Evolutionary conservation across 768 basidiomycete genomes (phyloP).

Genomic region (Mycena alexandri): DNA sequence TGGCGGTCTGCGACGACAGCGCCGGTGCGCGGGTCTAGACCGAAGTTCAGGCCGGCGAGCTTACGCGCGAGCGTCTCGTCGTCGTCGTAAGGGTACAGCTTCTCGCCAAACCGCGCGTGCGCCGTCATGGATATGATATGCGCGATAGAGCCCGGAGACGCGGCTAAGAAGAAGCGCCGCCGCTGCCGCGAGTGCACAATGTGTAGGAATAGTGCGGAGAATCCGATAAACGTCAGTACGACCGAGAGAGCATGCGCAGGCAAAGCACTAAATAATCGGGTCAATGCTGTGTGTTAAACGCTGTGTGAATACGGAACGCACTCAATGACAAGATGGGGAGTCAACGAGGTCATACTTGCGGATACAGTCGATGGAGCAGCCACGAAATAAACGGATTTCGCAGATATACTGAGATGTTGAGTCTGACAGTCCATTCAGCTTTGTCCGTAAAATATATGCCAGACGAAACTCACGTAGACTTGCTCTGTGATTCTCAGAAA

Average conservation of each 20-base stretch:
- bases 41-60: slow-evolving; percentile 63
- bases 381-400: slow-evolving; percentile 71
- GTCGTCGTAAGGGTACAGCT: slow-evolving; percentile 70
- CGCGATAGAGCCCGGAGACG: slow-evolving; percentile 73
- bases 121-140: slow-evolving; percentile 68
- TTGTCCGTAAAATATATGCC: not conserved
- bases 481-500: slow-evolving; percentile 63
- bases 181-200: slow-evolving; percentile 61
- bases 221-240: slow-evolving; percentile 60
- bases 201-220: slow-evolving; percentile 61
- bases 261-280: slow-evolving; percentile 53
- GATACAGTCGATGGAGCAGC: slow-evolving; percentile 49
- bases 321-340: slow-evolving; percentile 70
- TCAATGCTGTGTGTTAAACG: not conserved
- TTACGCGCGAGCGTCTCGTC: slow-evolving; percentile 59
- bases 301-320: slow-evolving; percentile 50
- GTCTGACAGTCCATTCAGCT: slow-evolving; percentile 51
- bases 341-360: slow-evolving; percentile 55
- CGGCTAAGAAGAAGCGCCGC: slow-evolving; percentile 61
- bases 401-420: slow-evolving; percentile 67
- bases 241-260: slow-evolving; percentile 64
- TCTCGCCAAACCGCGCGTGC: slow-evolving; percentile 70
- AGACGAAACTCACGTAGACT: slow-evolving; percentile 61
- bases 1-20: slow-evolving; percentile 70
- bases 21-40: slow-evolving; percentile 69